Percentiles rank a stretch among this genome's conserved stretches.
Conservation (phyloP, 2,329 filamentous ascomycete species). For the Fusarium armeniacum region DNA sequence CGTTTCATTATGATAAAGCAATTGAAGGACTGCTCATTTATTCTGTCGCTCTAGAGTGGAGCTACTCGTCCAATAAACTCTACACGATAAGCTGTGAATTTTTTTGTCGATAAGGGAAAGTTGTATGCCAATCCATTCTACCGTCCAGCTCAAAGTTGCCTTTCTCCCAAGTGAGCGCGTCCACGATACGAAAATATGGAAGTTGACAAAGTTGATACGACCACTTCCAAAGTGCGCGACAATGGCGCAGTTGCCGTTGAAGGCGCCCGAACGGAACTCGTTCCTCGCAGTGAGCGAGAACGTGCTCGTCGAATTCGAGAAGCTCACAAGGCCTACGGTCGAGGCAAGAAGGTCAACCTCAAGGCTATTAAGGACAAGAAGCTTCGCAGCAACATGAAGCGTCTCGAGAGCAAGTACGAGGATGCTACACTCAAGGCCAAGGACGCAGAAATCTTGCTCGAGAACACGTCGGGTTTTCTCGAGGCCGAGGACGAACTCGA, state of each 20-base stretch:
- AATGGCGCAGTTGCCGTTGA: conserved; percentile 69
- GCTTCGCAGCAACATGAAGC: conserved; percentile 81
- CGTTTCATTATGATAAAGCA: neutral
- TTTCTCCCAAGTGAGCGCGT: conserved; percentile 33
- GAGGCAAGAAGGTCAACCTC: conserved; percentile 80
- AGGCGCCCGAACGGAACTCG: conserved; percentile 65
- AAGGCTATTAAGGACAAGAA: conserved; percentile 90
- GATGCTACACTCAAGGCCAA: conserved; percentile 86
- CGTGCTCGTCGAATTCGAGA: conserved; percentile 67
- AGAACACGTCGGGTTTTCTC: conserved; percentile 87
- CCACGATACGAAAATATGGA: conserved; percentile 54
- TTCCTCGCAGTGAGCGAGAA: conserved; percentile 65
- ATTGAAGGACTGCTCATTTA: neutral
- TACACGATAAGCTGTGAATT: conserved; percentile 44
- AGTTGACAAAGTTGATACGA: conserved; percentile 54
- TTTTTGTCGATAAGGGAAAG: conserved; percentile 52
- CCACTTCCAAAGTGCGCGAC: conserved; percentile 57
- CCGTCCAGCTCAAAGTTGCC: conserved; percentile 30
- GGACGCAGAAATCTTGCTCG: conserved; percentile 93
- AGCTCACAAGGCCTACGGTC: conserved; percentile 84
- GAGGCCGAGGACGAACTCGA: conserved; percentile 92
- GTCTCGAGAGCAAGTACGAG: conserved; percentile 85
- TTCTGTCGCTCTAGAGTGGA: neutral
- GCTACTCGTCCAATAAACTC: neutral
- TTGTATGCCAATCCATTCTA: conserved; percentile 44